Base-by-base conservation (phyloP, 2,329 filamentous ascomycete genomes). In the Verticillium longisporum region DNA sequence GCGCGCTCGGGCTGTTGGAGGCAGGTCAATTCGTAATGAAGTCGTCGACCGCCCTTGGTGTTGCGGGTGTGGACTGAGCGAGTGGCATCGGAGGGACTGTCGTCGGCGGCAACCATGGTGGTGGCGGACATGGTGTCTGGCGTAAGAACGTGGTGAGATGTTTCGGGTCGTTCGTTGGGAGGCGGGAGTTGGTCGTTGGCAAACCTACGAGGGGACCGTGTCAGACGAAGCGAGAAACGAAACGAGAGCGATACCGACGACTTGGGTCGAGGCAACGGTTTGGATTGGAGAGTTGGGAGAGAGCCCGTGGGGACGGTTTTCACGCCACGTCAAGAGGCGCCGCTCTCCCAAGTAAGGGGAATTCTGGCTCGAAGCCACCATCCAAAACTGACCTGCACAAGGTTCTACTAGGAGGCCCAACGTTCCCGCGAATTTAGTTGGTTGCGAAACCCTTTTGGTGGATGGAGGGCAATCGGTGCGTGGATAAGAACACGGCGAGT, bases 1-100 rank as follows among this genome's bases (percentile, higher is more conserved):
- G 95, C 94, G 70, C 93, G 90, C 77, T 96, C 90, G 21, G 95
- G 95, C 74, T 98, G 92, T 77, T 99, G 95, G 68, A 97, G 88
- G 61, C 98, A 92, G 62, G 85, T 87, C 74, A 98, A 80, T 66
- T 84, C 82, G 75, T 98, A 98, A 71, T 86, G 91, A 67, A 97
- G 83, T 65, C 82, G 86, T 67, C 90, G 87, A 64, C 91, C 91
- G 68, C 89, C 88, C 68, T 86, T 87, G 53, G 91, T 96, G 59
- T 70, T 66, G 11, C 63, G 56, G 14, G 56, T 37, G 56, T 38
- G 26, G 13, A 57, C 54, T 18, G 26, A 34, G 26, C 54, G 54
- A 14, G 54, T 55, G 54, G 26, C 32, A 11, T 55, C 54, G 26
- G 54, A 13, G 54, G 54, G 26, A 33, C 33, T 55, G 7, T 33